Conservation (phyloP, 139 green algal genomes). For the Nannochloris sp. region DNA sequence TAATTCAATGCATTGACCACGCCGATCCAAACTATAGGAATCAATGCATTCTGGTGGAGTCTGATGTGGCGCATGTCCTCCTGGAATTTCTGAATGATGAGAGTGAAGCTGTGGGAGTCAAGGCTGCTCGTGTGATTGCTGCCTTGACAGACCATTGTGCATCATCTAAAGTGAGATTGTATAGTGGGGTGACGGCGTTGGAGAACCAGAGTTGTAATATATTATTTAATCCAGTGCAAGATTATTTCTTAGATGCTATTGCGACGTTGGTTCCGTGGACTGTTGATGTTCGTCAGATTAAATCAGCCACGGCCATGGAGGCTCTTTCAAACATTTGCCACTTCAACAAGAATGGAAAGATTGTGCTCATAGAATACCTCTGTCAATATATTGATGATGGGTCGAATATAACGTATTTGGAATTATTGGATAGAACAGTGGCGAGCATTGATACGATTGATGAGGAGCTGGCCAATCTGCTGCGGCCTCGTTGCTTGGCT, state of each 20-base stretch:
- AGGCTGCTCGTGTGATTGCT: slow-evolving; percentile 15
- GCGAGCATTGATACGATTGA: no score
- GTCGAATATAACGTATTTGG: neutral
- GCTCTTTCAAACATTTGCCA: neutral
- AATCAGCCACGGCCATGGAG: slow-evolving; percentile 10
- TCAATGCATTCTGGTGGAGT: slow-evolving; percentile 9
- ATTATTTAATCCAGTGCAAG: slow-evolving; percentile 24
- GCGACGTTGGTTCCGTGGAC: slow-evolving; percentile 14
- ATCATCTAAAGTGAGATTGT: slow-evolving; percentile 7
- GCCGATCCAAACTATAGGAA: slow-evolving; percentile 9
- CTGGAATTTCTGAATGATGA: slow-evolving; percentile 20
- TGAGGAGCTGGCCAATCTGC: no score
- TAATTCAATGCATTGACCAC: slow-evolving; percentile 6
- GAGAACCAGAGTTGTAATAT: slow-evolving; percentile 6
- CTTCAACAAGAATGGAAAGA: slow-evolving; percentile 18
- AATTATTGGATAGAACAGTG: neutral
- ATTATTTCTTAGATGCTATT: slow-evolving; percentile 11
- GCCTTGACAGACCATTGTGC: slow-evolving; percentile 9
- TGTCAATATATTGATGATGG: slow-evolving; percentile 9
- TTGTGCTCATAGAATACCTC: slow-evolving; percentile 11
- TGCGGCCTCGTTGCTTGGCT: no score
- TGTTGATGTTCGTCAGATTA: neutral
- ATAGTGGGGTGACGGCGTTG: slow-evolving; percentile 2
- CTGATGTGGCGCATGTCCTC: slow-evolving; percentile 15
- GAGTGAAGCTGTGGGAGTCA: neutral